phyloP scores from a whole-genome alignment of 208 protist species.

The Balamuthia mandrillaris region DNA sequence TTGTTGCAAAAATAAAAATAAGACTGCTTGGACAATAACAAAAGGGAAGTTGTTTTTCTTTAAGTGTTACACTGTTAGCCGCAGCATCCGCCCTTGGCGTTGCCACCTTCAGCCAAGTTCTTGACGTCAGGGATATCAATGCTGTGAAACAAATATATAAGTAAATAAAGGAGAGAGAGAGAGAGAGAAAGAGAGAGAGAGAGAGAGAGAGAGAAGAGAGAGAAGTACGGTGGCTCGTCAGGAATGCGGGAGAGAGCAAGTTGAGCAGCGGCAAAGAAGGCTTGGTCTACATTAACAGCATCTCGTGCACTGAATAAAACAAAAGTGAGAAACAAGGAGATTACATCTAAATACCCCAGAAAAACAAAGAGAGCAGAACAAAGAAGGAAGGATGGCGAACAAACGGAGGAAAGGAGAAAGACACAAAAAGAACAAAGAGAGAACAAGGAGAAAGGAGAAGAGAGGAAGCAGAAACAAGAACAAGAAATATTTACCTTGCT shows the following conservation, averaged over 20 bases:
- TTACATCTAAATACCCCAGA: too few species aligned
- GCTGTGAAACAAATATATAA: background rate
- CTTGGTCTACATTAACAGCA: constrained; percentile 38
- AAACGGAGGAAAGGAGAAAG: too few species aligned
- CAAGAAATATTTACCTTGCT: background rate
- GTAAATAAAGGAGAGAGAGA: background rate
- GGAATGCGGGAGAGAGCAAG: background rate
- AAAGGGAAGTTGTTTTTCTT: too few species aligned
- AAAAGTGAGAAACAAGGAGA: background rate
- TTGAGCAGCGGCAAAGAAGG: constrained; percentile 36
- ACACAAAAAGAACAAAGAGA: too few species aligned
- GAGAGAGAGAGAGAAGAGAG: background rate
- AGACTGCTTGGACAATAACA: too few species aligned
- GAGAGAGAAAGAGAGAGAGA: background rate
- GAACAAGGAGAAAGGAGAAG: background rate
- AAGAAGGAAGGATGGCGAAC: too few species aligned
- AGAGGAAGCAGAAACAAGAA: background rate
- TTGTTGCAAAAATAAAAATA: too few species aligned
- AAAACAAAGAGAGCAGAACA: too few species aligned
- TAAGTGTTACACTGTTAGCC: background rate
- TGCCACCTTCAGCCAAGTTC: background rate
- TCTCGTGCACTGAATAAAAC: constrained; percentile 40
- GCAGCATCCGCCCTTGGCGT: constrained; percentile 17
- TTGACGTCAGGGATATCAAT: constrained; percentile 25
- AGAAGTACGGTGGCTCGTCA: constrained; percentile 4